phyloP scores from a whole-genome alignment of 108 stramenopile genomes.

The Nitzschia sp. region DNA sequence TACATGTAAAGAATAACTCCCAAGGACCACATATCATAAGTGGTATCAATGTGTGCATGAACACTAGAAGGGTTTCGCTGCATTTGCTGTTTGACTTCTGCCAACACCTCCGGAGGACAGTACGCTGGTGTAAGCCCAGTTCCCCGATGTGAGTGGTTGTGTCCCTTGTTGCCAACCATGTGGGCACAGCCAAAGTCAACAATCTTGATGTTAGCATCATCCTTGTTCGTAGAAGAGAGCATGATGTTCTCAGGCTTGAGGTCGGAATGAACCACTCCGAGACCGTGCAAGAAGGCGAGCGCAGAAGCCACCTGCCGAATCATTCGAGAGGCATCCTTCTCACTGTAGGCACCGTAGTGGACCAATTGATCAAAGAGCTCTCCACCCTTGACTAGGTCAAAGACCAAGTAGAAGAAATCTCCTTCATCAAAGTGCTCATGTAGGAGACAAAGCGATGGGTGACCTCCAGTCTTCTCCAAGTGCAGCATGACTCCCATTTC shows the following conservation, averaged over 20 bases:
- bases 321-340: conserved; percentile 58
- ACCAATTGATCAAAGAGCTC: conserved; percentile 76
- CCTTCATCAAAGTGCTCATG: conserved; percentile 56
- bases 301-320: conserved; percentile 61
- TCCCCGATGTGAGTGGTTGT: background rate
- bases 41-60: conserved; percentile 17
- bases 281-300: conserved; percentile 61
- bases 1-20: conserved; percentile 65
- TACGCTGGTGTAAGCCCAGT: conserved; percentile 61
- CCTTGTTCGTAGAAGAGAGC: conserved; percentile 42
- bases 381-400: conserved; percentile 60
- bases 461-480: conserved; percentile 58
- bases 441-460: conserved; percentile 68
- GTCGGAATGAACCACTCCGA: conserved; percentile 63
- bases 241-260: conserved; percentile 77
- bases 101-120: conserved; percentile 69
- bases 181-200: conserved; percentile 85
- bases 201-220: conserved; percentile 57
- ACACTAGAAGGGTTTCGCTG: conserved; percentile 1
- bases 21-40: conserved; percentile 71
- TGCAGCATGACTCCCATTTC: conserved; percentile 73
- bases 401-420: conserved; percentile 61
- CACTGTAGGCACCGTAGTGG: conserved; percentile 60
- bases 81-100: conserved; percentile 2
- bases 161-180: background rate